These are phyloP conservation scores for Mycocentrospora acerina DNA, from an alignment of 2,329 filamentous ascomycete species.

Conservation along the genomic window DNA sequence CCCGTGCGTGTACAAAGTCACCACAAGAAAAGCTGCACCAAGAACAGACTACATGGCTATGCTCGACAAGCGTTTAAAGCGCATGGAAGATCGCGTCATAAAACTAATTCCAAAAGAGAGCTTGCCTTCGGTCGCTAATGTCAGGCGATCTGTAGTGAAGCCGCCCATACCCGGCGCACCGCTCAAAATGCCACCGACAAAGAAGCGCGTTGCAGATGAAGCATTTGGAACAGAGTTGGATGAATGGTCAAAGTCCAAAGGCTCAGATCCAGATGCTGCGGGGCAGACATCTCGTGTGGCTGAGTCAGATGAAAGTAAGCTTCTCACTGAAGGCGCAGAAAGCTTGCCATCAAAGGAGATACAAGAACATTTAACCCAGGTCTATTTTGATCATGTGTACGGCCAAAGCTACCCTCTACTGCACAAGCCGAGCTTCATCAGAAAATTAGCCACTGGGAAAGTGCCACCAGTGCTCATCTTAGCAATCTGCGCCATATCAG, in stretches of 20 bases:
- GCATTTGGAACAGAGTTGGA: constrained; percentile 83
- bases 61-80: constrained; percentile 90
- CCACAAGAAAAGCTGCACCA: constrained; percentile 87
- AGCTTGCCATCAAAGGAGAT: constrained; percentile 81
- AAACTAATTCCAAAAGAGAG: constrained; percentile 91
- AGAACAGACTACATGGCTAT: constrained; percentile 99
- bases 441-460: constrained; percentile 74
- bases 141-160: constrained; percentile 81
- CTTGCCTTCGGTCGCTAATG: constrained; percentile 64
- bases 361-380: constrained; percentile 88
- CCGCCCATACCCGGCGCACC: constrained; percentile 65
- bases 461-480: constrained; percentile 88
- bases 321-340: constrained; percentile 80
- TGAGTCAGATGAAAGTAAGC: constrained; percentile 71
- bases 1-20: constrained; percentile 97
- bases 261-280: constrained; percentile 55
- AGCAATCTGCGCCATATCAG: constrained; percentile 94
- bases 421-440: constrained; percentile 97
- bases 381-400: constrained; percentile 95
- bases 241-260: constrained; percentile 68
- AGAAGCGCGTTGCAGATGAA: constrained; percentile 83
- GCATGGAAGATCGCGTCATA: constrained; percentile 97
- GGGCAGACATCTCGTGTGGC: constrained; percentile 46
- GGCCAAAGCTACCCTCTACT: constrained; percentile 92
- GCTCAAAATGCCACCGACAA: constrained; percentile 59